phyloP scores from a whole-genome alignment of 1,284 basidiomycete species.

The Schizophyllum amplum region DNA sequence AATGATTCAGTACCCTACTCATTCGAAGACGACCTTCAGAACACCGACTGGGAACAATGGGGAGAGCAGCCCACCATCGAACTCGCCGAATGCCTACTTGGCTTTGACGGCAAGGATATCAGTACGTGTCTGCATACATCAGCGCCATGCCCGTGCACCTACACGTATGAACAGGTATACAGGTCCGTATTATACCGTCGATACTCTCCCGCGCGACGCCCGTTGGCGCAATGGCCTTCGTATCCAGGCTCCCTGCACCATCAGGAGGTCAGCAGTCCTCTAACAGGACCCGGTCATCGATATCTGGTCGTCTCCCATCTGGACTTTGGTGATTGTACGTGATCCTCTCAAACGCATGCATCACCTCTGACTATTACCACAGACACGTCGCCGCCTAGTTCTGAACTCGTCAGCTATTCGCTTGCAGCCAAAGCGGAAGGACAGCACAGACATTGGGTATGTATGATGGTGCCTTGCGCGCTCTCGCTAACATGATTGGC shows the following conservation, averaged over 20 bases:
- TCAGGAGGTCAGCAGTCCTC: slow-evolving; percentile 3
- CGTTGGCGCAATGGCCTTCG: slow-evolving; percentile 16
- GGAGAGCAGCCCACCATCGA: slow-evolving; percentile 56
- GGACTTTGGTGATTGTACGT: slow-evolving; percentile 52
- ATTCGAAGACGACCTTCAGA: slow-evolving; percentile 33
- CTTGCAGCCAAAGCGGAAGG: background rate
- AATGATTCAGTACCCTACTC: slow-evolving; percentile 19
- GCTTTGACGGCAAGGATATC: slow-evolving; percentile 23
- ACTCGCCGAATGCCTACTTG: slow-evolving; percentile 42
- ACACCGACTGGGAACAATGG: slow-evolving; percentile 48
- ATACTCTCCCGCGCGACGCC: slow-evolving; percentile 18
- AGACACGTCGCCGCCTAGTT: slow-evolving; percentile 46
- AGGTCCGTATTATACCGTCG: slow-evolving; percentile 18
- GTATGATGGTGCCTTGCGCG: background rate
- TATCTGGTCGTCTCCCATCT: slow-evolving; percentile 44
- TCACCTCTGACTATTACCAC: slow-evolving; percentile 4
- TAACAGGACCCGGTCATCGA: slow-evolving; percentile 19
- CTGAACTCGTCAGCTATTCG: slow-evolving; percentile 33
- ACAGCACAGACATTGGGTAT: background rate
- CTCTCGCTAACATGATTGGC: background rate
- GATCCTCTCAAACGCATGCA: background rate
- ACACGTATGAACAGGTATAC: no score
- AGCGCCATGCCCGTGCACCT: no score
- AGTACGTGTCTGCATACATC: slow-evolving; percentile 1
- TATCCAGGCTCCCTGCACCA: slow-evolving; percentile 10